phyloP scores from a whole-genome alignment of 2,329 filamentous ascomycete species.

The Xylariaceae sp. region DNA sequence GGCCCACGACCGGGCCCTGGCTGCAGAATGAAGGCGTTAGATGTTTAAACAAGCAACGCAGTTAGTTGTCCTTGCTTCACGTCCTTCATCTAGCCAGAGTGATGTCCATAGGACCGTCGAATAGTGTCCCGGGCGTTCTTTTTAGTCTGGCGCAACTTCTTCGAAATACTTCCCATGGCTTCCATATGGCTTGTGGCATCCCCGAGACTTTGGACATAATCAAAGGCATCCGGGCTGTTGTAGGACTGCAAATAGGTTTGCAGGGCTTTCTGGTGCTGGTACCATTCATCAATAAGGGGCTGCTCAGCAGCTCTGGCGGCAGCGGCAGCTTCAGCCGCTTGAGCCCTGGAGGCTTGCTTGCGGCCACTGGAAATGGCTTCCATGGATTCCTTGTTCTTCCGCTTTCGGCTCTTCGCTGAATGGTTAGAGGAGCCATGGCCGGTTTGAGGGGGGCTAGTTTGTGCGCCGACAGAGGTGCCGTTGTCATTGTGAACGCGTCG shows the following conservation, averaged over 20 bases:
- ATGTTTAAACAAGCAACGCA: conserved; percentile 1
- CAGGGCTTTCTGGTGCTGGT: conserved; percentile 60
- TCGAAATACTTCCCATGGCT: conserved; percentile 50
- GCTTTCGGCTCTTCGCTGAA: conserved; percentile 51
- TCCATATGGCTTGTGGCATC: conserved; percentile 48
- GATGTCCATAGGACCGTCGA: conserved; percentile 36
- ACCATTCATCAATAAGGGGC: conserved; percentile 52
- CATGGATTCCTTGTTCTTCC: conserved; percentile 49
- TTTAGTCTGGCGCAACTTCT: conserved; percentile 35
- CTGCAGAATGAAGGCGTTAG: conserved; percentile 10
- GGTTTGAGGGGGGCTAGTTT: conserved; percentile 40
- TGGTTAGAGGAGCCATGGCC: conserved; percentile 32
- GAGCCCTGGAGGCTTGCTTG: conserved; percentile 46
- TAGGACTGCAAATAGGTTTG: conserved; percentile 54
- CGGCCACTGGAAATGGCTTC: conserved; percentile 42
- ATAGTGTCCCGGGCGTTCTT: conserved; percentile 34
- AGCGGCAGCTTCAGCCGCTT: conserved; percentile 33
- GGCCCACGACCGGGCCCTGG: conserved; percentile 14
- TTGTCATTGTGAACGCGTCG: conserved; percentile 78
- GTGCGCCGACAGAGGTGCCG: conserved; percentile 35
- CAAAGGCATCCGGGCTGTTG: conserved; percentile 47
- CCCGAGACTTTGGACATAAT: conserved; percentile 51
- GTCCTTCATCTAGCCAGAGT: conserved; percentile 37
- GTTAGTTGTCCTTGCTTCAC: conserved; percentile 19
- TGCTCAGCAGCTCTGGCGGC: conserved; percentile 35